Conservation (phyloP, 176 grass and related monocot species). For the Oryza nivara region DNA sequence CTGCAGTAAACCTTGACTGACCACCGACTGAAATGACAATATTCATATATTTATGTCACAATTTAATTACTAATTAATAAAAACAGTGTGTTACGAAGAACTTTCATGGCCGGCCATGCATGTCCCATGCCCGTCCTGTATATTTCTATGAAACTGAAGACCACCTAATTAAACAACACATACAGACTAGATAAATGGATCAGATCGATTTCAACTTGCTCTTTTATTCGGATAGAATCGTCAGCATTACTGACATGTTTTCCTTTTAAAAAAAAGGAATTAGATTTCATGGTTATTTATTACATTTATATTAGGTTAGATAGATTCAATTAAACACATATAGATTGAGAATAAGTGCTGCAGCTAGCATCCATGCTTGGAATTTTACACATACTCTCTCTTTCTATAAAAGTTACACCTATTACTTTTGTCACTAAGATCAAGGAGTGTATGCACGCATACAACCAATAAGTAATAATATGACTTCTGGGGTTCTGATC, state of each 20-base stretch:
- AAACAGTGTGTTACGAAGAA: not conserved
- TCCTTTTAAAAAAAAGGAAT: not conserved
- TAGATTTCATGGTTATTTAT: not conserved
- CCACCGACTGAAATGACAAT: not conserved
- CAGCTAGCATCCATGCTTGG: not conserved
- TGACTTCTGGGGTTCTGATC: too few relatives aligned
- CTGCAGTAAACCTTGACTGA: not conserved
- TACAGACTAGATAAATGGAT: not conserved
- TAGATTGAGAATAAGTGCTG: not conserved
- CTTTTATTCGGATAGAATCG: too few relatives aligned
- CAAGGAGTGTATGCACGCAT: too few relatives aligned
- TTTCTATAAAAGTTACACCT: too few relatives aligned
- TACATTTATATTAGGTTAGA: not conserved
- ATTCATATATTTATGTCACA: not conserved
- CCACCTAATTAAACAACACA: not conserved
- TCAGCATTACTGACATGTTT: too few relatives aligned
- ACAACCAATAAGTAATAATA: too few relatives aligned
- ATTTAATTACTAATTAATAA: not conserved
- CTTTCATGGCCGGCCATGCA: not conserved
- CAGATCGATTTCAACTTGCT: not conserved
- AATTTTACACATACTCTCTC: not conserved
- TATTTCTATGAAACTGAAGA: not conserved
- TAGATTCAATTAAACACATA: not conserved
- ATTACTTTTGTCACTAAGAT: too few relatives aligned
- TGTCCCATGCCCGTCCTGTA: not conserved